Conservation (phyloP, 495 filamentous ascomycete species). For the Evansstolkia leycettana region DNA sequence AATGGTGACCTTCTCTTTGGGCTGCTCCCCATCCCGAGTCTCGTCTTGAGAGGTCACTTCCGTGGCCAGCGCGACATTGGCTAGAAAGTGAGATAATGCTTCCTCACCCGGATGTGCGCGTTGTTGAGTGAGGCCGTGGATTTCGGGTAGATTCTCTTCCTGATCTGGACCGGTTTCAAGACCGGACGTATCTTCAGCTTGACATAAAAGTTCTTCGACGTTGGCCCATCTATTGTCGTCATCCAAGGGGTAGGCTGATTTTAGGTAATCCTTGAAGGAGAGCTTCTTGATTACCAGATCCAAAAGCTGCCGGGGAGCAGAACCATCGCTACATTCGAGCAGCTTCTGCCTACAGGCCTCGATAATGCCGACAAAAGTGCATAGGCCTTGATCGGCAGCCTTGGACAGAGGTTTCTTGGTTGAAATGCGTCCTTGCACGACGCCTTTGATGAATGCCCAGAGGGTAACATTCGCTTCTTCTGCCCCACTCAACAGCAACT, state of each 20-base stretch:
- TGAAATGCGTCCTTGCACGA: conserved; percentile 55
- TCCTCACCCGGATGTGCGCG: conserved; percentile 45
- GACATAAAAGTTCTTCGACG: conserved; percentile 72
- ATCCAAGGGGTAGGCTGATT: conserved; percentile 57
- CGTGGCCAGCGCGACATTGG: conserved; percentile 77
- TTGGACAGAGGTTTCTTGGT: conserved; percentile 58
- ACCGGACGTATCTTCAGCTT: conserved; percentile 50
- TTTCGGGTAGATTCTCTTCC: conserved; percentile 61
- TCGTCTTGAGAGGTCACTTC: conserved; percentile 53
- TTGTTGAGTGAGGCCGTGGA: conserved; percentile 66
- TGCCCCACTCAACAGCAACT: conserved; percentile 62
- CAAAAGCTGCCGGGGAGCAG: conserved; percentile 57
- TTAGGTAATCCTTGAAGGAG: conserved; percentile 60
- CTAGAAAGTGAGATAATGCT: conserved; percentile 66
- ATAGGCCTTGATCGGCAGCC: conserved; percentile 52
- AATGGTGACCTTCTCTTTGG: conserved; percentile 64
- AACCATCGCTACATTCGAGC: conserved; percentile 29
- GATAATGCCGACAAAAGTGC: conserved; percentile 48
- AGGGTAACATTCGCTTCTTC: conserved; percentile 50
- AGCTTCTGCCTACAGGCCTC: conserved; percentile 48
- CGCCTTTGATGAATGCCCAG: conserved; percentile 60
- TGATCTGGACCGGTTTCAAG: conserved; percentile 23
- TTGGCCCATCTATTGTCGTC: conserved; percentile 83
- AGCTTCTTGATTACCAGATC: conserved; percentile 62
- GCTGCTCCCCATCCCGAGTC: conserved; percentile 29